A percentile compares a stretch with the other conserved stretches of the same genome.
Evolutionary conservation across 306 rosid genomes (phyloP).

Genomic region (Vicia faba): DNA sequence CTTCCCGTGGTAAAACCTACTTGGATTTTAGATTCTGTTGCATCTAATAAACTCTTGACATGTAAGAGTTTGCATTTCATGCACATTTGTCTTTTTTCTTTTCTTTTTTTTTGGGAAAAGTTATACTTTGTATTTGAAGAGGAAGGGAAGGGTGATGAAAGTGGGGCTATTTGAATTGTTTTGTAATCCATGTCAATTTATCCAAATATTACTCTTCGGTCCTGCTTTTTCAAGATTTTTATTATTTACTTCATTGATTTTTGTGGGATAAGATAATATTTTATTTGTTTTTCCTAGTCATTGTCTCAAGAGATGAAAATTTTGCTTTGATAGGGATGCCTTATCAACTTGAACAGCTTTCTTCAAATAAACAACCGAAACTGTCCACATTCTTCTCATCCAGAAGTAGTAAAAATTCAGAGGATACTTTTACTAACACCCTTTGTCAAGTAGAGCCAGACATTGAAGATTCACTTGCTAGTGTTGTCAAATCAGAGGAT

Average conservation of each 20-base stretch:
- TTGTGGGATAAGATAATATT: neutral
- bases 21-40: slow-evolving; percentile 88
- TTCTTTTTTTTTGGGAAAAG: slow-evolving; percentile 5
- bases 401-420: slow-evolving; percentile 45
- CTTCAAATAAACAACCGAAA: slow-evolving; percentile 73
- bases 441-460: slow-evolving; percentile 47
- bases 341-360: slow-evolving; percentile 75
- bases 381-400: slow-evolving; percentile 67
- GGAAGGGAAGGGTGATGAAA: slow-evolving; percentile 15
- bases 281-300: slow-evolving; percentile 4
- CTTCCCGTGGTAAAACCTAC: slow-evolving; percentile 89
- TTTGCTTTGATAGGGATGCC: slow-evolving; percentile 67
- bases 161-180: slow-evolving; percentile 27
- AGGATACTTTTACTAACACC: slow-evolving; percentile 39
- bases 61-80: slow-evolving; percentile 56
- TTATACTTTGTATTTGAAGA: slow-evolving; percentile 1
- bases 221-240: slow-evolving; percentile 14
- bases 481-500: slow-evolving; percentile 50
- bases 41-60: slow-evolving; percentile 74
- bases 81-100: slow-evolving; percentile 15
- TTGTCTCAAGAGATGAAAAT: slow-evolving; percentile 18
- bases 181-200: slow-evolving; percentile 18
- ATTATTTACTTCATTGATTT: neutral
- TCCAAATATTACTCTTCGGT: slow-evolving; percentile 17
- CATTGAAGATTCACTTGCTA: slow-evolving; percentile 42